These are phyloP conservation scores for Ceratocystis alfenasii DNA, from an alignment of 2,329 filamentous ascomycete species.

Conservation along the genomic window DNA sequence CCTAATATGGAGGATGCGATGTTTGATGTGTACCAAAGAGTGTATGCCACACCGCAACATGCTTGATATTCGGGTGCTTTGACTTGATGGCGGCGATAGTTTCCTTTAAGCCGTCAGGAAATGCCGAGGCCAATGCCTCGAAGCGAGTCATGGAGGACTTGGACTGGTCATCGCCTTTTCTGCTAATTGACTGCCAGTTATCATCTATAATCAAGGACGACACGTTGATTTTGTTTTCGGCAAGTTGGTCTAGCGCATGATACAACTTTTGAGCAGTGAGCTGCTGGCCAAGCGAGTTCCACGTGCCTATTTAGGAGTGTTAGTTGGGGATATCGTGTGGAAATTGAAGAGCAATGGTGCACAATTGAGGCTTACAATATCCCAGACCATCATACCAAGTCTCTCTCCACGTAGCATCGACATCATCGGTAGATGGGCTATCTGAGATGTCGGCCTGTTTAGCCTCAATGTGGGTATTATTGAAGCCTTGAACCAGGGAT, in stretches of 20 bases:
- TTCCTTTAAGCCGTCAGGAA: slow-evolving; percentile 66
- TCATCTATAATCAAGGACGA: slow-evolving; percentile 90
- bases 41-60: slow-evolving; percentile 91
- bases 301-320: slow-evolving; percentile 49
- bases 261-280: slow-evolving; percentile 72
- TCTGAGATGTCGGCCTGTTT: not conserved
- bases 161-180: slow-evolving; percentile 39
- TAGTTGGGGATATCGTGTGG: not conserved
- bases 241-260: slow-evolving; percentile 58
- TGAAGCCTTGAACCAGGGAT: slow-evolving; percentile 30
- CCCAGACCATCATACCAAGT: slow-evolving; percentile 88
- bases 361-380: slow-evolving; percentile 53
- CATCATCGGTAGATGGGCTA: slow-evolving; percentile 31
- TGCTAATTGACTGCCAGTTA: slow-evolving; percentile 76
- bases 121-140: slow-evolving; percentile 67
- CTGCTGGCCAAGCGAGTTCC: slow-evolving; percentile 80
- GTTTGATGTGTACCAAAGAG: slow-evolving; percentile 37
- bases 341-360: not conserved
- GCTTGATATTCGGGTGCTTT: slow-evolving; percentile 58
- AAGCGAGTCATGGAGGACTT: slow-evolving; percentile 65
- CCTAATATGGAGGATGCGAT: not conserved
- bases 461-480: not conserved
- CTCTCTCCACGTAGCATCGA: slow-evolving; percentile 58
- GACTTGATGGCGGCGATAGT: slow-evolving; percentile 57
- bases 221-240: slow-evolving; percentile 60